Evolutionary conservation across 352 stramenopile species (phyloP), one percentile per base, ranked within the genome.

Genomic region (Peronospora tabacina): DNA sequence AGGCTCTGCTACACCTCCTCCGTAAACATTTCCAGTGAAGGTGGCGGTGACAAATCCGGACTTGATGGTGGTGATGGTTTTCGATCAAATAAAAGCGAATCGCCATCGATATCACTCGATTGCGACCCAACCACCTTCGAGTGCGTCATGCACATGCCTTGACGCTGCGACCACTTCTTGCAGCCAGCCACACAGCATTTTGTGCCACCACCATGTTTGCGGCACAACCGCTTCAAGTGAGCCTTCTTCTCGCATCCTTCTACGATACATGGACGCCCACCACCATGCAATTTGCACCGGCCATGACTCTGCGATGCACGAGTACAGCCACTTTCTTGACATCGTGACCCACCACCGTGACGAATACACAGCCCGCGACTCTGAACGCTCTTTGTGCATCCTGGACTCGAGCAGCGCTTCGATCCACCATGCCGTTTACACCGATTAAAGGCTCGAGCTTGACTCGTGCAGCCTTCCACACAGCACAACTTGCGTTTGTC

Each of bases 101-200:
- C 55, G 10, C 28, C 7, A 32, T 32, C 48, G 12, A 47, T 36
- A 3, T 16, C 55, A 41, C 37, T 51, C 9, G 40, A 12, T 22
- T 63, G 43, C 7, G 44, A 10, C 29, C 19, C 41, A 26, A 55
- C 28, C 32, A 55, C 61, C 63, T 90, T 89, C 17, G 75, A 76
- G 61, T 93, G 82, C 20, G 70, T 89, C 72, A 93, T 88, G 62
- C 82, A 93, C 80, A 89, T 86, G 41, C 76, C 75, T 26, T 84
- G 66, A 13, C 80, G 77, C 49, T 93, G 82, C 3, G 80, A 79
- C 82, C 82, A 93, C 57, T 93, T 93, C 5, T 89, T 71, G 24
- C 82, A 93, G 5, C 63, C 75, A 7, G 50, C 7, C 1, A 84
- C 39, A 41, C 57, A 73, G 58, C 82, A 94, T 52, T 91, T 91